phyloP scores from a whole-genome alignment of 2,329 filamentous ascomycete species.

The Nigrospora osmanthi region DNA sequence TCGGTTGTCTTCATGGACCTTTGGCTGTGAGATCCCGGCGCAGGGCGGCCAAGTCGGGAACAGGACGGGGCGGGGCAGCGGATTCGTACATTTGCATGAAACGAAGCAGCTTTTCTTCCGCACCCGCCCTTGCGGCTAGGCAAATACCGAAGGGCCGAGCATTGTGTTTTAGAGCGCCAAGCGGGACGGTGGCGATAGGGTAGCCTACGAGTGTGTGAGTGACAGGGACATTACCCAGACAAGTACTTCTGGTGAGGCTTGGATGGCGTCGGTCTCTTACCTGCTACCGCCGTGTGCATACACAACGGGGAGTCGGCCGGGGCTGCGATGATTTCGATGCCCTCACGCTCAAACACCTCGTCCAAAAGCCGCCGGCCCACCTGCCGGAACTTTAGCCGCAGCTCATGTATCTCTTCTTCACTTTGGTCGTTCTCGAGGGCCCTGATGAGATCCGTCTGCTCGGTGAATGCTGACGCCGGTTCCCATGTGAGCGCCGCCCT shows the following conservation, averaged over 20 bases:
- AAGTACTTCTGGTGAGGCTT: neutral
- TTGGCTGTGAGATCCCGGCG: neutral
- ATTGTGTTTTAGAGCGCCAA: neutral
- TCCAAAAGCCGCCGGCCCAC: neutral
- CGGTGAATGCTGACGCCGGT: neutral
- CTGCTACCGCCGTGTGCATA: constrained; percentile 1
- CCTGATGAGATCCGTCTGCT: constrained; percentile 1
- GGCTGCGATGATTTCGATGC: neutral
- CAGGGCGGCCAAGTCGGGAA: neutral
- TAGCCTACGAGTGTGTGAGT: neutral
- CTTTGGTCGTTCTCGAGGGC: neutral
- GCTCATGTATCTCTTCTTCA: neutral
- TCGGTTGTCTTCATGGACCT: too few relatives aligned
- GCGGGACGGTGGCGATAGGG: neutral
- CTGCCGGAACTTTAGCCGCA: neutral
- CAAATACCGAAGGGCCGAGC: neutral
- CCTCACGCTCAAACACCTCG: neutral
- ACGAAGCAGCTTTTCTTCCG: neutral
- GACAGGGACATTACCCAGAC: neutral
- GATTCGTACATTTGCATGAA: neutral
- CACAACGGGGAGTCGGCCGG: constrained; percentile 1
- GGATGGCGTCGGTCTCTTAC: neutral
- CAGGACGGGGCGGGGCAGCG: neutral
- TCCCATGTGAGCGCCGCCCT: too few relatives aligned
- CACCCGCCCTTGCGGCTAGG: neutral